These are phyloP conservation scores for Phaeotremella skinneri DNA, from an alignment of 768 basidiomycete species.

Conservation along the genomic window DNA sequence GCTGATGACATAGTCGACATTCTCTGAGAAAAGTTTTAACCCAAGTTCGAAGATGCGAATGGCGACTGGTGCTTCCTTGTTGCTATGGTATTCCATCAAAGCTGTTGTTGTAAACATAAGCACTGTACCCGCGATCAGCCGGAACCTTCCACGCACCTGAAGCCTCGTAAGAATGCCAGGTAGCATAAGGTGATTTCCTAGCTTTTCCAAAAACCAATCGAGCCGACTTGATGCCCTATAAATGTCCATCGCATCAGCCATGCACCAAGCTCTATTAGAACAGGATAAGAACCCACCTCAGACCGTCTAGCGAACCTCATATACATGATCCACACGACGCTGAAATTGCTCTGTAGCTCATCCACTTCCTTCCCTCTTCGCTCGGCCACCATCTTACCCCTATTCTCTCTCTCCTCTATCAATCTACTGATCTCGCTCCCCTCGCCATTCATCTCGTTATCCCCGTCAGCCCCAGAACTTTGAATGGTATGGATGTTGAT, in stretches of 20 bases:
- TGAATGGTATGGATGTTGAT: conserved; percentile 25
- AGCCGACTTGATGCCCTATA: conserved; percentile 68
- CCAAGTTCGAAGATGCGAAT: conserved; percentile 93
- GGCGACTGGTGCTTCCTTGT: conserved; percentile 72
- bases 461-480: conserved; percentile 11
- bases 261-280: not conserved
- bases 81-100: conserved; percentile 88
- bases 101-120: conserved; percentile 62
- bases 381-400: conserved; percentile 43
- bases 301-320: conserved; percentile 88
- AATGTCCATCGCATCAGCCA: not conserved
- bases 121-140: not conserved
- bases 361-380: conserved; percentile 51
- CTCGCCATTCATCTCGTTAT: conserved; percentile 47
- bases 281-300: conserved; percentile 55
- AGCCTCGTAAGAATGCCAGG: conserved; percentile 93
- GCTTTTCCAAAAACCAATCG: conserved; percentile 77
- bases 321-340: conserved; percentile 71
- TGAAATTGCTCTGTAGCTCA: conserved; percentile 67
- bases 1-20: conserved; percentile 78
- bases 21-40: conserved; percentile 74
- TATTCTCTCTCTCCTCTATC: conserved; percentile 44
- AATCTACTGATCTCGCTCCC: conserved; percentile 52
- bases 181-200: conserved; percentile 58
- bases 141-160: conserved; percentile 61